phyloP scores from a whole-genome alignment of 108 stramenopile genomes.

The Conticribra guillardii region DNA sequence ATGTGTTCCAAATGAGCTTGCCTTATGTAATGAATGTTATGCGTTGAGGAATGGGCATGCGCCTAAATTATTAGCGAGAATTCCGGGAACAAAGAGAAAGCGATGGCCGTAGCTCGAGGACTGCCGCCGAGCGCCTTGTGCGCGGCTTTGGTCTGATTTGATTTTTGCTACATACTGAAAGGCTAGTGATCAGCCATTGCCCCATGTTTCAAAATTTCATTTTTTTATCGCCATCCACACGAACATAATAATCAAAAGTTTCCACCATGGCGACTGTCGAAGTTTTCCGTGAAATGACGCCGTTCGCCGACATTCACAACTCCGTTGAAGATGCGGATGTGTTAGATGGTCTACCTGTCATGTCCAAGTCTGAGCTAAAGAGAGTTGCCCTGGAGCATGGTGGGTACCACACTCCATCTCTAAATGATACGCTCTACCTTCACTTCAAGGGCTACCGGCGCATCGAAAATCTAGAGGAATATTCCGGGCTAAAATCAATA shows the following conservation, averaged over 20 bases:
- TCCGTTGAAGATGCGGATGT: conserved; percentile 3
- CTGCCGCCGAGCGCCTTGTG: not conserved
- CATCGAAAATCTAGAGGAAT: conserved; percentile 78
- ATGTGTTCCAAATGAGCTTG: conserved; percentile 27
- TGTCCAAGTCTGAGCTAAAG: conserved; percentile 45
- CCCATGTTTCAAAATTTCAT: not conserved
- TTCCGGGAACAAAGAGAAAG: conserved; percentile 35
- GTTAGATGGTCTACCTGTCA: conserved; percentile 37
- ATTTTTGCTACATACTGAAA: no score
- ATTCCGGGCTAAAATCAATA: conserved; percentile 58
- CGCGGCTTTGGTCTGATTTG: not conserved
- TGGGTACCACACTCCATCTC: conserved; percentile 78
- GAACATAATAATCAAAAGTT: no score
- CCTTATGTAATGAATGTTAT: conserved; percentile 45
- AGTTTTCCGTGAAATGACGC: conserved; percentile 1
- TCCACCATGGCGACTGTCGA: no score
- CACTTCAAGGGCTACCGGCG: conserved; percentile 78
- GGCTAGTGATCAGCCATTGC: not conserved
- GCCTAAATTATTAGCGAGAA: conserved; percentile 14
- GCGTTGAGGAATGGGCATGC: conserved; percentile 13
- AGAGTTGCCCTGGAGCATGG: conserved; percentile 47
- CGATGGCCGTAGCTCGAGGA: not conserved
- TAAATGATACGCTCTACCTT: conserved; percentile 82
- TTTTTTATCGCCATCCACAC: not conserved
- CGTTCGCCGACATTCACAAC: not conserved